phyloP scores from a whole-genome alignment of 371 early-diverging fungal species.

The Mortierella polycephala region DNA sequence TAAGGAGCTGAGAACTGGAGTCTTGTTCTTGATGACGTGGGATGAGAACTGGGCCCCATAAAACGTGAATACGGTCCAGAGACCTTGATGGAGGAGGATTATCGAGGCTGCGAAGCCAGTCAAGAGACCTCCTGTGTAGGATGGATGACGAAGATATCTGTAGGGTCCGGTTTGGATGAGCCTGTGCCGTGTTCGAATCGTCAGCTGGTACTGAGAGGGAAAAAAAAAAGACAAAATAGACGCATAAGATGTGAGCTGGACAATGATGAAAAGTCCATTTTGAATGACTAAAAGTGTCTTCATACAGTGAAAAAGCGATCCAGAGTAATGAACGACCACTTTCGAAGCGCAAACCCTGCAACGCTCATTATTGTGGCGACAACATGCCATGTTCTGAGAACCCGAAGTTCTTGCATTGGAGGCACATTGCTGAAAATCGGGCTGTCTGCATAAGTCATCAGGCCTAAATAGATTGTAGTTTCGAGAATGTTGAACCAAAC shows the following conservation, averaged over 20 bases:
- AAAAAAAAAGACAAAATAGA: neutral
- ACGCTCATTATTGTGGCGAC: neutral
- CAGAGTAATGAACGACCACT: constrained; percentile 18
- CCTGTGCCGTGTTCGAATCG: constrained; percentile 11
- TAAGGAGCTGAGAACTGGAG: neutral
- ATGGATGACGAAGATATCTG: constrained; percentile 23
- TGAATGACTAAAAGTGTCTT: neutral
- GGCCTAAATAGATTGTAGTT: neutral
- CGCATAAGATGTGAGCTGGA: neutral
- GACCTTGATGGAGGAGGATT: constrained; percentile 1
- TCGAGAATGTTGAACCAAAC: neutral
- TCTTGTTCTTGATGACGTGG: neutral
- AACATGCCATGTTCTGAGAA: constrained; percentile 16
- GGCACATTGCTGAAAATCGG: neutral
- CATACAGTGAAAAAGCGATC: constrained; percentile 28
- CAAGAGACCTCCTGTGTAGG: constrained; percentile 12
- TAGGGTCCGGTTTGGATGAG: constrained; percentile 25
- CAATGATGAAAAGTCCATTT: neutral
- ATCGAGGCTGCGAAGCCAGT: neutral
- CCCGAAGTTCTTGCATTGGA: constrained; percentile 6
- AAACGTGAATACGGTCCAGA: constrained; percentile 1
- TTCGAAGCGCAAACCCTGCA: neutral
- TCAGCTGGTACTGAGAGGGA: constrained; percentile 9
- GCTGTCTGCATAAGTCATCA: neutral
- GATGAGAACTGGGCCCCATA: neutral